Percentiles rank a stretch among this genome's conserved stretches.
Conservation (phyloP, 176 grass and related monocot genomes). For the Oryza brachyantha region DNA sequence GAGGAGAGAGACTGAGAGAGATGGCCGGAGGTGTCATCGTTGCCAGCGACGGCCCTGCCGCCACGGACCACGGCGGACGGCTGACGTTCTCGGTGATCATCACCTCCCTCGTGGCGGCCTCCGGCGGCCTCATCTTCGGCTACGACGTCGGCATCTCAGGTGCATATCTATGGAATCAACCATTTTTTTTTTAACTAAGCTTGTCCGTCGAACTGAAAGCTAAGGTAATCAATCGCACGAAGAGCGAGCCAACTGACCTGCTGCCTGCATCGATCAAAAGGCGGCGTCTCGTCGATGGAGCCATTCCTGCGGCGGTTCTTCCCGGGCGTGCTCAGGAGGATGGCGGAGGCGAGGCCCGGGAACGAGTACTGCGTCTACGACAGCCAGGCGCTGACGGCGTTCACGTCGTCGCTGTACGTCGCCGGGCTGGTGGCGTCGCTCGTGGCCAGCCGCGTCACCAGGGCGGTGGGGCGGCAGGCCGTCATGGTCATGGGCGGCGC, state of each 20-base stretch:
- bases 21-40: neutral
- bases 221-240: too few relatives aligned
- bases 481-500: constrained; percentile 34
- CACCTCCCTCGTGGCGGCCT: constrained; percentile 36
- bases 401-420: constrained; percentile 70
- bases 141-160: constrained; percentile 51
- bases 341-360: constrained; percentile 31
- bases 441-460: constrained; percentile 49
- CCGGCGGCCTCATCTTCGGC: constrained; percentile 51
- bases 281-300: constrained; percentile 62
- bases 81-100: neutral
- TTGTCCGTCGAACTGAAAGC: neutral
- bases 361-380: constrained; percentile 61
- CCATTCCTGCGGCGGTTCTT: constrained; percentile 54
- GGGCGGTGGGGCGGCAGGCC: constrained; percentile 46
- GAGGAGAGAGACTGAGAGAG: neutral
- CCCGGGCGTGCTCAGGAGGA: constrained; percentile 41
- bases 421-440: constrained; percentile 55
- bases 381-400: constrained; percentile 57
- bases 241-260: neutral
- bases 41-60: neutral
- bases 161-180: neutral
- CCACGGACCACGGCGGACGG: neutral
- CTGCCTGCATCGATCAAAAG: constrained; percentile 19
- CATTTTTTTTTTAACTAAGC: too few relatives aligned